Conservation (phyloP, 176 grass and related monocot species). For the Sorghum bicolor region Sorghum_bicolor_NCBIv3 NC_012873.2:57741001-57741500, state of each 20-base stretch:
- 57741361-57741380: slow-evolving; percentile 13
- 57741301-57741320: neutral
- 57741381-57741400: neutral
- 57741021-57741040: neutral
- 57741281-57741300: neutral
- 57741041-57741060: neutral
- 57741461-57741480: neutral
- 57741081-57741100: neutral
- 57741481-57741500: neutral
- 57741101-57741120: neutral
- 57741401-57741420: neutral
- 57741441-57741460: neutral
- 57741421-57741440: neutral
- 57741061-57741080: neutral
- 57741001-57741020: neutral
- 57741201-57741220: too few relatives aligned
- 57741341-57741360: neutral
- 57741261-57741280: neutral
- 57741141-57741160: neutral
- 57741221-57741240: too few relatives aligned
- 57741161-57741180: neutral
- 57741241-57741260: too few relatives aligned
- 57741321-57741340: neutral
- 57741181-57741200: neutral
- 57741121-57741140: neutral